phyloP scores from a whole-genome alignment of 768 basidiomycete genomes.

The Agrocybe pediades region DNA sequence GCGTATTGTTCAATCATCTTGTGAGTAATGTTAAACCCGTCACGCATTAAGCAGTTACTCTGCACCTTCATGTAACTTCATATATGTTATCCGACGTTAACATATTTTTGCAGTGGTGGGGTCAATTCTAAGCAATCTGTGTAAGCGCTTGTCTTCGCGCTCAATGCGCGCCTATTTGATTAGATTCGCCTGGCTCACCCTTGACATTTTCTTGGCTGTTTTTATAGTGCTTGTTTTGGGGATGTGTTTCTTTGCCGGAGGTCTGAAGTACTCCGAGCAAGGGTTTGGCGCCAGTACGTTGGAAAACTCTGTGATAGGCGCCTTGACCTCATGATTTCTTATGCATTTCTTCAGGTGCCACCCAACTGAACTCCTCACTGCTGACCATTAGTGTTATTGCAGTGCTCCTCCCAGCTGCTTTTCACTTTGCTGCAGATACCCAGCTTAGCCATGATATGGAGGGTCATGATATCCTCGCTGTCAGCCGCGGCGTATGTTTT shows the following conservation, averaged over 20 bases:
- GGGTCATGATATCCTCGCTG: conserved; percentile 51
- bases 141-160: conserved; percentile 43
- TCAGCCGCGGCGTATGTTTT: conserved; percentile 72
- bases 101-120: conserved; percentile 63
- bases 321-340: conserved; percentile 1
- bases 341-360: conserved; percentile 44
- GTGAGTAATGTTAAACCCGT: conserved; percentile 41
- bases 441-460: conserved; percentile 28
- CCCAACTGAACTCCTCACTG: conserved; percentile 75
- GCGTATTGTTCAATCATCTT: conserved; percentile 76
- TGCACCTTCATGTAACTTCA: not conserved
- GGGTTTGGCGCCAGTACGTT: conserved; percentile 72
- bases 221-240: conserved; percentile 74
- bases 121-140: conserved; percentile 82
- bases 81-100: conserved; percentile 10
- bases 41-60: not conserved
- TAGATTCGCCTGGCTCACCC: conserved; percentile 8
- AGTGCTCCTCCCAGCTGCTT: conserved; percentile 78
- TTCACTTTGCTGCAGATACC: conserved; percentile 54
- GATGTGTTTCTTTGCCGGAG: conserved; percentile 91
- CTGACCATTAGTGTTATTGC: conserved; percentile 81
- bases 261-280: conserved; percentile 76
- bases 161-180: not conserved
- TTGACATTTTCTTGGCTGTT: not conserved
- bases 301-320: conserved; percentile 18